Conservation (phyloP, 1,284 basidiomycete species). For the Pterula multifida region DNA sequence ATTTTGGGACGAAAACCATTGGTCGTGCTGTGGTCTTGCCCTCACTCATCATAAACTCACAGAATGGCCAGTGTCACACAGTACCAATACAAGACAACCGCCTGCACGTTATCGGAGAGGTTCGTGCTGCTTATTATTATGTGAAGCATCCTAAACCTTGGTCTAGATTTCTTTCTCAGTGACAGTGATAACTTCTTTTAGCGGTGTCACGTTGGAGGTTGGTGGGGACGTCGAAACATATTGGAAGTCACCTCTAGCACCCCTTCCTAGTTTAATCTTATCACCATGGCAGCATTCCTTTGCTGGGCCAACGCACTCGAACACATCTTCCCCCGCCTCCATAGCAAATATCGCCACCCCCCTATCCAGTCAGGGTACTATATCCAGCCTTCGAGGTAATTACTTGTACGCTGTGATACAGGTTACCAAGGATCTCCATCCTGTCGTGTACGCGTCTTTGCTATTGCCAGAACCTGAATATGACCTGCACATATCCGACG, state of each 20-base stretch:
- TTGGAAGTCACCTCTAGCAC: conserved; percentile 82
- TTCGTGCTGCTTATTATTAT: conserved; percentile 18
- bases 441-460: conserved; percentile 71
- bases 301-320: conserved; percentile 31
- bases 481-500: conserved; percentile 74
- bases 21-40: conserved; percentile 87
- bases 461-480: conserved; percentile 63
- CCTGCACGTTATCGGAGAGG: conserved; percentile 91
- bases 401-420: conserved; percentile 85
- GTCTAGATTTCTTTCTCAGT: conserved; percentile 78
- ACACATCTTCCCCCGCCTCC: conserved; percentile 55
- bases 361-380: conserved; percentile 50
- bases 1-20: conserved; percentile 96
- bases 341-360: conserved; percentile 27
- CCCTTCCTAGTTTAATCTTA: conserved; percentile 17
- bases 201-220: conserved; percentile 89
- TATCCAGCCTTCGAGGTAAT: conserved; percentile 81
- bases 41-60: conserved; percentile 52
- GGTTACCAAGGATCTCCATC: conserved; percentile 82
- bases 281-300: conserved; percentile 14
- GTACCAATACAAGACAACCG: conserved; percentile 88
- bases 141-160: conserved; percentile 8
- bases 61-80: conserved; percentile 46
- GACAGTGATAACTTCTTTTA: conserved; percentile 83
- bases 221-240: conserved; percentile 94